Percentiles rank a stretch among this genome's conserved stretches.
Conservation (phyloP, 257 asterid species). For the Solanum sejunctum region DNA sequence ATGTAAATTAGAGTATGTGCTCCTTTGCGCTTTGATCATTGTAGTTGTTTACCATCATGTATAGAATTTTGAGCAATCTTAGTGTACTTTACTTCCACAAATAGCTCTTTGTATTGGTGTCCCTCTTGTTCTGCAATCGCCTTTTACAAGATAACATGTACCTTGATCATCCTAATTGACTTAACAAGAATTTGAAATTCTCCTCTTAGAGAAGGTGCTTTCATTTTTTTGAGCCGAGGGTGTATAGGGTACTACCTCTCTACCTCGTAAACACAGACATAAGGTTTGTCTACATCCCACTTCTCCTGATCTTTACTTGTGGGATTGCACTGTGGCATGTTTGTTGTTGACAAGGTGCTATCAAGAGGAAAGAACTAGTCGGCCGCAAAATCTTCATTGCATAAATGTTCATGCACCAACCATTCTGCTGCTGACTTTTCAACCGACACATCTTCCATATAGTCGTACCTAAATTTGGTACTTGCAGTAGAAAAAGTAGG, state of each 20-base stretch:
- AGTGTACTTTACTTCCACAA: background rate
- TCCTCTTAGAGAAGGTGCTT: background rate
- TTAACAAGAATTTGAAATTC: background rate
- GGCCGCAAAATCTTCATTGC: background rate
- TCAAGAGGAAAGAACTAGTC: background rate
- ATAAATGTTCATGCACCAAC: background rate
- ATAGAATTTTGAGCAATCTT: conserved; percentile 7
- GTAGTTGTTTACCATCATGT: conserved; percentile 29
- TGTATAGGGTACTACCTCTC: background rate
- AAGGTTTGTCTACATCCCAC: background rate
- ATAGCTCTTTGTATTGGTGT: background rate
- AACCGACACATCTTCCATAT: background rate
- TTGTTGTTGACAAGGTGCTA: background rate
- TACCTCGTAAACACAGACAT: background rate
- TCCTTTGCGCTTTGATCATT: conserved; percentile 17
- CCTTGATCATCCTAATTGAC: background rate
- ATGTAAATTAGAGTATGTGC: conserved; percentile 16
- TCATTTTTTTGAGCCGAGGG: background rate
- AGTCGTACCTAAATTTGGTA: background rate
- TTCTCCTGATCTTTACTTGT: background rate
- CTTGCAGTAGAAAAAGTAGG: background rate
- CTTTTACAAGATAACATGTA: background rate
- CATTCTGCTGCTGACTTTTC: background rate
- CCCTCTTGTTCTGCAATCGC: background rate
- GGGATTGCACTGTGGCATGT: background rate